Evolutionary conservation across 2,329 filamentous ascomycete genomes (phyloP).

Genomic region (Sporothrix phasma): DNA sequence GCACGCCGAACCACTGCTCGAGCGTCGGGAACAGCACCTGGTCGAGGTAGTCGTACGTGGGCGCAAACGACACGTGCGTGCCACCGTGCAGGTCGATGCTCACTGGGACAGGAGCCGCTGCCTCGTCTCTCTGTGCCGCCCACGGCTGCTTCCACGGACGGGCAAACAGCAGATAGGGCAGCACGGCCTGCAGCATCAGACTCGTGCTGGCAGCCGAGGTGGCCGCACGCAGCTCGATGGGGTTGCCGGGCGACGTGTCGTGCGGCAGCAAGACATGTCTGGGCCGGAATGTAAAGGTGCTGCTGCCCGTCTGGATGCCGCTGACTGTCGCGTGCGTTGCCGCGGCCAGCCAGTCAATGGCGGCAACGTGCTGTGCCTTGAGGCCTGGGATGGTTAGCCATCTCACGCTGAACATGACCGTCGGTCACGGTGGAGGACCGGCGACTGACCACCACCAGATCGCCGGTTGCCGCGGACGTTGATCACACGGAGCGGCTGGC

Average conservation of each 20-base stretch:
- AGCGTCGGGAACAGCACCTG: slow-evolving; percentile 49
- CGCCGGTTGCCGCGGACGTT: slow-evolving; percentile 47
- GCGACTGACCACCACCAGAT: slow-evolving; percentile 26
- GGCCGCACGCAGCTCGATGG: slow-evolving; percentile 30
- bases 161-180: slow-evolving; percentile 49
- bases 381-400: slow-evolving; percentile 33
- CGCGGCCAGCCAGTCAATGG: slow-evolving; percentile 44
- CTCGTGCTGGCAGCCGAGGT: slow-evolving; percentile 44
- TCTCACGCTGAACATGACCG: neutral
- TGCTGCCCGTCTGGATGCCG: slow-evolving; percentile 42
- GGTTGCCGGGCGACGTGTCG: slow-evolving; percentile 18
- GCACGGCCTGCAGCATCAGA: slow-evolving; percentile 49
- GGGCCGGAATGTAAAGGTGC: slow-evolving; percentile 39
- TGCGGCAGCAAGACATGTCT: neutral
- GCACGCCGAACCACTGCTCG: slow-evolving; percentile 39
- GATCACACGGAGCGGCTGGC: slow-evolving; percentile 41
- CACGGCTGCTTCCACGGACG: slow-evolving; percentile 21
- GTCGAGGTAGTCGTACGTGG: slow-evolving; percentile 52
- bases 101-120: slow-evolving; percentile 31
- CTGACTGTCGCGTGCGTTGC: slow-evolving; percentile 41
- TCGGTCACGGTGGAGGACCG: neutral
- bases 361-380: slow-evolving; percentile 50
- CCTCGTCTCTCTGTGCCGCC: neutral
- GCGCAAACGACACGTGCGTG: slow-evolving; percentile 48
- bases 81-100: slow-evolving; percentile 45